These are phyloP conservation scores for Solanum chacoense DNA, from an alignment of 305 asterid genomes.

Conservation along the genomic window DNA sequence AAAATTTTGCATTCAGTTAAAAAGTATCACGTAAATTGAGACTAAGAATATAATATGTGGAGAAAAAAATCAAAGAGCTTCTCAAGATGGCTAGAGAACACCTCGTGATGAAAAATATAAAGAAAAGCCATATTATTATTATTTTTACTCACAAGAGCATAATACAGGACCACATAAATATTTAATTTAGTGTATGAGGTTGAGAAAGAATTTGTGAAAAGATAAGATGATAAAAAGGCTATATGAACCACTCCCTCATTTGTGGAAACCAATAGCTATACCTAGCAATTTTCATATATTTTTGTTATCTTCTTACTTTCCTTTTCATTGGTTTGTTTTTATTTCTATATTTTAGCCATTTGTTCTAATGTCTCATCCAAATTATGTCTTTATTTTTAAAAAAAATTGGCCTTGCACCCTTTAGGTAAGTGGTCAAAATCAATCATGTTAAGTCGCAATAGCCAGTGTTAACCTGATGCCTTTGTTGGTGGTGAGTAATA, in stretches of 20 bases:
- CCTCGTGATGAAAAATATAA: neutral
- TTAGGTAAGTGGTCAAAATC: neutral
- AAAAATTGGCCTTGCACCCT: neutral
- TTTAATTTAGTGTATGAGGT: slow-evolving; percentile 28
- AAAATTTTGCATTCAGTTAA: neutral
- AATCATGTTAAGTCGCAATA: neutral
- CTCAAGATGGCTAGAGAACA: neutral
- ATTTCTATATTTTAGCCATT: neutral
- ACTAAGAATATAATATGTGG: neutral
- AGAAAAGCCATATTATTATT: neutral
- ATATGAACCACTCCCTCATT: slow-evolving; percentile 45
- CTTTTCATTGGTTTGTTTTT: slow-evolving; percentile 3
- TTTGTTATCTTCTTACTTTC: slow-evolving; percentile 14
- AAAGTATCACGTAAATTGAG: neutral
- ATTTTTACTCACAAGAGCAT: neutral
- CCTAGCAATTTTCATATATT: neutral
- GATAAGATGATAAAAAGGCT: slow-evolving; percentile 55
- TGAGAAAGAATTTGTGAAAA: slow-evolving; percentile 20
- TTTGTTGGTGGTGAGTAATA: neutral
- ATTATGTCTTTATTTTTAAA: neutral
- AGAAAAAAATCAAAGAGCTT: neutral
- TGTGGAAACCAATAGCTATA: slow-evolving; percentile 14
- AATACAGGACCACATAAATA: slow-evolving; percentile 13
- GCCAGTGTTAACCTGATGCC: neutral
- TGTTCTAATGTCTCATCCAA: neutral